Evolutionary conservation across 208 protist species (phyloP).

Genomic region (Acanthamoeba royreba): DNA sequence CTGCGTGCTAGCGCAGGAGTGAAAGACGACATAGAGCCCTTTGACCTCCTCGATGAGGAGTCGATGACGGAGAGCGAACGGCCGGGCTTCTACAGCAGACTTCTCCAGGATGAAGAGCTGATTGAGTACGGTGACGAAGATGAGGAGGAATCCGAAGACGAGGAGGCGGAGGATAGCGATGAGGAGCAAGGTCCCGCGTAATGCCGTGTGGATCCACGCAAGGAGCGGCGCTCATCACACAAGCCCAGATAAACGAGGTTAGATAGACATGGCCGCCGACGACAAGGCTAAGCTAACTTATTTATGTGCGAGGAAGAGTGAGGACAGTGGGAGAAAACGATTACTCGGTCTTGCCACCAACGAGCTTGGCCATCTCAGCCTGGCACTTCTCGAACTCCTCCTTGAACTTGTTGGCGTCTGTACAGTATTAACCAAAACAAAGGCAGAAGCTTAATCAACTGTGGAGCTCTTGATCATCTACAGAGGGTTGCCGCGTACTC

Average conservation of each 20-base stretch:
- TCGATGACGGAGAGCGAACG: not conserved
- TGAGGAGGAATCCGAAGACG: not conserved
- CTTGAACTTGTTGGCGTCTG: conserved; percentile 76
- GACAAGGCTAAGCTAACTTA: not conserved
- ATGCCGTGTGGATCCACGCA: no score
- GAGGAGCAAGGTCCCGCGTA: not conserved
- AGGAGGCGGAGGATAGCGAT: not conserved
- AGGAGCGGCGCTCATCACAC: no score
- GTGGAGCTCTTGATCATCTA: not conserved
- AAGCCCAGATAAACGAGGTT: no score
- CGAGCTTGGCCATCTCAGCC: conserved; percentile 20
- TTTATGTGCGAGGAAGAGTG: no score
- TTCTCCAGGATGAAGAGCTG: not conserved
- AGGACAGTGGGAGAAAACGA: not conserved
- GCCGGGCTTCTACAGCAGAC: not conserved
- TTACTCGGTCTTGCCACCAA: not conserved
- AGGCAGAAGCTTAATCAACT: not conserved
- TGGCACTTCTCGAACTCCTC: conserved; percentile 61
- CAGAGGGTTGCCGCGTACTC: conserved; percentile 52
- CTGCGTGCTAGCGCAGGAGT: not conserved
- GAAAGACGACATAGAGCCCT: not conserved
- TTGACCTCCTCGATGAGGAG: not conserved
- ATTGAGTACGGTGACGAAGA: not conserved
- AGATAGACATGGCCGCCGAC: not conserved
- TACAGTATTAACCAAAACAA: not conserved